A percentile compares a stretch with the other conserved stretches of the same genome.
Conservation (phyloP, 192 early-diverging fungal species). For the Umbelopsis vinacea region DNA sequence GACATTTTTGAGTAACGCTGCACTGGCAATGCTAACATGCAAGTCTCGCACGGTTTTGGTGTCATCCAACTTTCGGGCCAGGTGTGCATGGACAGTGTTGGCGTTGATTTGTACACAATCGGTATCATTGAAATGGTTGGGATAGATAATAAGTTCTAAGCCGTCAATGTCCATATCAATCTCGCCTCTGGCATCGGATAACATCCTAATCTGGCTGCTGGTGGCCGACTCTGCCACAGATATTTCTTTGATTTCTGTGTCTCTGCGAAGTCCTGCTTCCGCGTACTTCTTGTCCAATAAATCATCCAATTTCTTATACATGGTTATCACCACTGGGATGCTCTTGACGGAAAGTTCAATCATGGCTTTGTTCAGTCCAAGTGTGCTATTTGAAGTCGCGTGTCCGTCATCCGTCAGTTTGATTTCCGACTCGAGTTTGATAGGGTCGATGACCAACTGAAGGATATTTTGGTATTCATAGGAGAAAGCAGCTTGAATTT, state of each 20-base stretch:
- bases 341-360: slow-evolving; percentile 48
- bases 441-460: slow-evolving; percentile 60
- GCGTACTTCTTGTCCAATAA: slow-evolving; percentile 62
- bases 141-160: slow-evolving; percentile 42
- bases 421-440: slow-evolving; percentile 29
- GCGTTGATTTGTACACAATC: slow-evolving; percentile 46
- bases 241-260: neutral
- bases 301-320: slow-evolving; percentile 47
- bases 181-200: slow-evolving; percentile 14
- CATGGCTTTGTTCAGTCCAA: slow-evolving; percentile 10
- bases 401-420: slow-evolving; percentile 55
- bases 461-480: slow-evolving; percentile 81
- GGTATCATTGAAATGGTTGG: slow-evolving; percentile 48
- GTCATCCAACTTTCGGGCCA: slow-evolving; percentile 18
- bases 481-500: slow-evolving; percentile 60
- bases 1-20: slow-evolving; percentile 41
- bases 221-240: neutral
- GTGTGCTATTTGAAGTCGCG: slow-evolving; percentile 9
- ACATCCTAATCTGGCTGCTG: neutral
- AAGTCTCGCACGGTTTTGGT: slow-evolving; percentile 28
- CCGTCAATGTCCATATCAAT: slow-evolving; percentile 32
- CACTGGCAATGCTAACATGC: slow-evolving; percentile 27
- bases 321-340: slow-evolving; percentile 60
- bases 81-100: slow-evolving; percentile 29
- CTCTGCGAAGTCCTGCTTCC: slow-evolving; percentile 23